Evolutionary conservation across 2,329 filamentous ascomycete species (phyloP).

Genomic region (Xylariaceae sp.): DNA sequence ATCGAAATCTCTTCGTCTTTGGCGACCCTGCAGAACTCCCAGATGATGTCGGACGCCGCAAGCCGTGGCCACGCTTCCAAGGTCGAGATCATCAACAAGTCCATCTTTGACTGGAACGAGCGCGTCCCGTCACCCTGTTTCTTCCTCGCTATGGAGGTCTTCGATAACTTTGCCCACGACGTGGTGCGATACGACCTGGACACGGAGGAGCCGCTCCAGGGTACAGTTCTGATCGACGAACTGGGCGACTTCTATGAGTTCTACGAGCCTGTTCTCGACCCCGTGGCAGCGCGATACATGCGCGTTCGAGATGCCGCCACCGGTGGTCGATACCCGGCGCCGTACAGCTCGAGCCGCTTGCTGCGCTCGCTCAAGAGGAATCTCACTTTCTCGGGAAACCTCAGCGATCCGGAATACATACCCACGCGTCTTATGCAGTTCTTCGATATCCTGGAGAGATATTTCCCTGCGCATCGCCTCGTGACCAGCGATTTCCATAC

Average conservation of each 20-base stretch:
- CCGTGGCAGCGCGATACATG: slow-evolving; percentile 75
- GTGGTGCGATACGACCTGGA: slow-evolving; percentile 80
- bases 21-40: slow-evolving; percentile 68
- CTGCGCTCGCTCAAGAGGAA: slow-evolving; percentile 57
- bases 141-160: slow-evolving; percentile 96
- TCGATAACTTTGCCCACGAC: slow-evolving; percentile 98
- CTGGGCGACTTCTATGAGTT: slow-evolving; percentile 93
- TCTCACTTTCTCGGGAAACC: slow-evolving; percentile 67
- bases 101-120: slow-evolving; percentile 88
- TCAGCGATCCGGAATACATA: slow-evolving; percentile 84
- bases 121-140: slow-evolving; percentile 92
- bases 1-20: slow-evolving; percentile 89
- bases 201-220: slow-evolving; percentile 80
- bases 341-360: slow-evolving; percentile 49
- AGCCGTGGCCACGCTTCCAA: slow-evolving; percentile 73
- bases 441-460: slow-evolving; percentile 81
- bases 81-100: slow-evolving; percentile 91
- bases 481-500: slow-evolving; percentile 86
- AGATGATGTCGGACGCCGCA: slow-evolving; percentile 60
- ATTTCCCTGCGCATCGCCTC: slow-evolving; percentile 86
- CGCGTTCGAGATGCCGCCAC: slow-evolving; percentile 76
- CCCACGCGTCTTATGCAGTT: slow-evolving; percentile 95
- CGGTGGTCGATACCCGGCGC: slow-evolving; percentile 55
- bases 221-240: slow-evolving; percentile 77
- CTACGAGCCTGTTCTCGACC: slow-evolving; percentile 76